Evolutionary conservation across 192 early-diverging fungal species (phyloP).

Genomic region (Chytriomyces confervae): DNA sequence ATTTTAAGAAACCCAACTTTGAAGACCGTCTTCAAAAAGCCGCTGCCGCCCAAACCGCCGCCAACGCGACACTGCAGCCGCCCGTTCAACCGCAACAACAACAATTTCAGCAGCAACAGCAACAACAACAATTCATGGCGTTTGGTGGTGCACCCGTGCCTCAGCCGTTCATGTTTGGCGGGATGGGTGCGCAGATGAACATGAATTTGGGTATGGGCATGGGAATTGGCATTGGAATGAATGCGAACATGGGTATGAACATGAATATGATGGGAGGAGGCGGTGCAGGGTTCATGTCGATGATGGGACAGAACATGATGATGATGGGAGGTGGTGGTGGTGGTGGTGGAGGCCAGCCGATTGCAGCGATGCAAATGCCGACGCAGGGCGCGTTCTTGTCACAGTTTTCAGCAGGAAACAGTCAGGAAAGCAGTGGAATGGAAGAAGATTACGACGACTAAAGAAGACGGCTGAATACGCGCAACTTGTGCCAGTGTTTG

Average conservation of each 20-base stretch:
- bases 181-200: background rate
- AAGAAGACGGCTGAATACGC: background rate
- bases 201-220: constrained; percentile 6
- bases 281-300: background rate
- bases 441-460: constrained; percentile 26
- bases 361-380: background rate
- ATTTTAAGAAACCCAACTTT: constrained; percentile 19
- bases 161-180: constrained; percentile 27
- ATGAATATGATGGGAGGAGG: background rate
- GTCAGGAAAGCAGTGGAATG: background rate
- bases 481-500: too few species aligned
- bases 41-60: too few species aligned
- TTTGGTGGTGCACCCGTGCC: constrained; percentile 6
- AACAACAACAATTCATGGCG: constrained; percentile 9
- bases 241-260: background rate
- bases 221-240: constrained; percentile 37
- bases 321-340: constrained; percentile 20
- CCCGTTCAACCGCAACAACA: background rate
- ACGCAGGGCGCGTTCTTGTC: background rate
- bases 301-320: background rate
- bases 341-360: constrained; percentile 1
- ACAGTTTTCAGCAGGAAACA: background rate
- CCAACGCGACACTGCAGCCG: background rate
- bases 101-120: constrained; percentile 9
- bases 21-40: background rate